A percentile compares a stretch with the other conserved stretches of the same genome.
Conservation (phyloP, 2,329 filamentous ascomycete genomes). For the Sporothrix dimorphospora region DNA sequence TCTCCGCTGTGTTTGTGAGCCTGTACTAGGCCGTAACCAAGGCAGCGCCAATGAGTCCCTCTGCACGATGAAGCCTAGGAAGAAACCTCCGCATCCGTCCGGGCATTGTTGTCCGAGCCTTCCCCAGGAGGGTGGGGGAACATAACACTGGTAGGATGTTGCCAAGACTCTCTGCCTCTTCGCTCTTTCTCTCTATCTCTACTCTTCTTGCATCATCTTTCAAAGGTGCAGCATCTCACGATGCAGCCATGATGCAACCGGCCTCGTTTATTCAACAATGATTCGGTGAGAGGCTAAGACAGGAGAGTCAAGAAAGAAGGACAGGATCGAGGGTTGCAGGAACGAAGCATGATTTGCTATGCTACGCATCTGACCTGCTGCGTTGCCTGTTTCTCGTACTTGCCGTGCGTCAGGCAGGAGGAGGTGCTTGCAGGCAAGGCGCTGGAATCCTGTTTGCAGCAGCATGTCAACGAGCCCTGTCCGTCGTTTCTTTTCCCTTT, state of each 20-base stretch:
- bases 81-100: neutral
- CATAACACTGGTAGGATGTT: neutral
- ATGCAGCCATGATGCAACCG: neutral
- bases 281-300: neutral
- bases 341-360: neutral
- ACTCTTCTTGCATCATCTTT: no score
- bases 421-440: neutral
- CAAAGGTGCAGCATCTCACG: neutral
- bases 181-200: neutral
- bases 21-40: conserved; percentile 47
- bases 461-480: neutral
- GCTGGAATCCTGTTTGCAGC: neutral
- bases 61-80: neutral
- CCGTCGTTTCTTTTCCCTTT: neutral
- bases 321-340: neutral
- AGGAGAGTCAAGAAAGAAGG: neutral
- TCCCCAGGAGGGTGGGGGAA: neutral
- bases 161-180: neutral
- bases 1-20: conserved; percentile 67
- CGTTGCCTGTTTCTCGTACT: conserved; percentile 8
- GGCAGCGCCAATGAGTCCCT: neutral
- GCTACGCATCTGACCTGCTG: neutral
- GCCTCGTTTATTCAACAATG: neutral
- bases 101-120: neutral
- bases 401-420: neutral